Percentiles rank a stretch among this genome's conserved stretches.
Conservation (phyloP, 257 asterid genomes). For the Solanum chmielewskii region DNA sequence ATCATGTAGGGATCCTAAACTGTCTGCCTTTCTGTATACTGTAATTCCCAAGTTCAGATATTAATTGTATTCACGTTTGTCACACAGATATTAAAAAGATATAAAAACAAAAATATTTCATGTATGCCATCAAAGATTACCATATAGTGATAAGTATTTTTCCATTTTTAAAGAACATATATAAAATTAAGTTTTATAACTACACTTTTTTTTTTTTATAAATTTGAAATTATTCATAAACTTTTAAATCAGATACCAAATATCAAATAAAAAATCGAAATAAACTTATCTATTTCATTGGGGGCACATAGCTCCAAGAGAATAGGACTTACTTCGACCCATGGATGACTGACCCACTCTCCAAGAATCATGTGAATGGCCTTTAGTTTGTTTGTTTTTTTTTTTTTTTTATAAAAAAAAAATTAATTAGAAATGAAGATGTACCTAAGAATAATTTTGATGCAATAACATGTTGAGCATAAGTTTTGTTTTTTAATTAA, state of each 20-base stretch:
- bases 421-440: too few relatives aligned
- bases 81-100: not conserved
- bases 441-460: not conserved
- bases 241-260: accelerated
- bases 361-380: not conserved
- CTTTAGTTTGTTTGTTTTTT: not conserved
- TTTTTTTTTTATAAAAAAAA: not conserved
- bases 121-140: accelerated
- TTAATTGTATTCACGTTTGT: not conserved
- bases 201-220: accelerated
- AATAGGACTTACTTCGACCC: not conserved
- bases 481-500: not conserved
- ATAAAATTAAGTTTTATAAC: accelerated
- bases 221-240: not conserved
- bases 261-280: accelerated
- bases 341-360: not conserved
- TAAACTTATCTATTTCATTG: not conserved
- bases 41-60: not conserved
- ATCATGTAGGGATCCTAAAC: not conserved
- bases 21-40: not conserved
- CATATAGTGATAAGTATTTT: accelerated
- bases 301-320: not conserved
- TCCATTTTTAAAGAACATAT: accelerated
- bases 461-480: too few relatives aligned
- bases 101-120: not conserved